These are phyloP conservation scores for Beverwykella pulmonaria DNA, from an alignment of 495 filamentous ascomycete species.

Conservation along the genomic window DNA sequence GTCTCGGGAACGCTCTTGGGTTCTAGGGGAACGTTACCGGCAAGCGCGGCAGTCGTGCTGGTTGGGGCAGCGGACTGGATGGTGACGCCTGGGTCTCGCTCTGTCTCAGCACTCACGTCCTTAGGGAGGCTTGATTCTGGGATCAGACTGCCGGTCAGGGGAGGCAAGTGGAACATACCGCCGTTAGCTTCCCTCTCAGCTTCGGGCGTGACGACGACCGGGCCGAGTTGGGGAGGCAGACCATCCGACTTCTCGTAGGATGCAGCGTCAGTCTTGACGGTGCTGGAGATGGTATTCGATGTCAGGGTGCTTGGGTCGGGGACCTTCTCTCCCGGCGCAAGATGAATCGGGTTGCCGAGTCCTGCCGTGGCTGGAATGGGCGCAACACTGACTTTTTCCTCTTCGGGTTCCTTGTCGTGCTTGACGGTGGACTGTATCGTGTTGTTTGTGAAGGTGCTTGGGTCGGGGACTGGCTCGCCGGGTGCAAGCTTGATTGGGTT, in stretches of 20 bases:
- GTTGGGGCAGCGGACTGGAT: constrained; percentile 69
- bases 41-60: constrained; percentile 74
- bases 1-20: constrained; percentile 34
- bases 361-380: constrained; percentile 38
- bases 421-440: constrained; percentile 64
- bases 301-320: constrained; percentile 64
- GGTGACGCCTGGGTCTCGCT: constrained; percentile 55
- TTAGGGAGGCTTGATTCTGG: constrained; percentile 87
- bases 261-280: constrained; percentile 75
- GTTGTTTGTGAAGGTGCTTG: constrained; percentile 58
- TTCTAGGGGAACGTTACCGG: constrained; percentile 71
- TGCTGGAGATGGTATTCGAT: constrained; percentile 56
- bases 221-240: constrained; percentile 48
- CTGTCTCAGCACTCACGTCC: constrained; percentile 45
- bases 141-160: constrained; percentile 67
- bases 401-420: constrained; percentile 56
- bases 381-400: constrained; percentile 47
- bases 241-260: constrained; percentile 74
- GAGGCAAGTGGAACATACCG: constrained; percentile 62
- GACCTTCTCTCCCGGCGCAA: constrained; percentile 78
- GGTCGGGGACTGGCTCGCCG: constrained; percentile 75
- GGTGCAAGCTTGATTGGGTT: constrained; percentile 80
- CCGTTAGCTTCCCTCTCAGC: constrained; percentile 52
- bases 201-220: constrained; percentile 52
- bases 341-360: constrained; percentile 76